Evolutionary conservation across 2,329 filamentous ascomycete species (phyloP), one percentile per base, ranked within the genome.

Genomic region (Acrodontium crateriforme): DNA sequence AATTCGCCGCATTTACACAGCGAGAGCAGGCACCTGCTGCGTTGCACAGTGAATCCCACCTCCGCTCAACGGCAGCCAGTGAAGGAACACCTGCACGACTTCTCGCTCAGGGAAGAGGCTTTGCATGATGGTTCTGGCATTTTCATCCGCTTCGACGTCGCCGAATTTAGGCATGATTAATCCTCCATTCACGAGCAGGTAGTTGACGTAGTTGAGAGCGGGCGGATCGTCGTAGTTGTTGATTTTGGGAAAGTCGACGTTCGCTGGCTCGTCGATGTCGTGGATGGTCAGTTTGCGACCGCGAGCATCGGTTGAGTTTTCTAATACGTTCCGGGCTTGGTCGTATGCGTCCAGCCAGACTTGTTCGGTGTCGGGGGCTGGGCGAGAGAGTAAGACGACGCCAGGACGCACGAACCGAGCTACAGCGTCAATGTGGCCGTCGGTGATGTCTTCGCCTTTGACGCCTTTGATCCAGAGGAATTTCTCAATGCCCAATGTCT

Each of bases 1-100:
- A n/a, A n/a, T n/a, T n/a, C n/a, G n/a, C n/a, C n/a, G n/a, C n/a
- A n/a, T n/a, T n/a, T n/a, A n/a, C n/a, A n/a, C n/a, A n/a, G n/a
- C n/a, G n/a, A 15, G 11, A 9, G 14, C 24, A 10, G 29, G 29
- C 12, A 22, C 21, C 24, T 26, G 16, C 24, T 26, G 23, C 9
- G 36, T 40, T 3, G 38, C 36, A 31, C 36, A 37, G 25, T 40
- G 36, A 9, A 38, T 34, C 7, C 36, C 38, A 6, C 36, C 38
- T 10, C 38, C 36, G 17, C 31, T 29, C 16, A 30, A 27, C 15
- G 37, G 32, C 17, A 40, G 16, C 36, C 37, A 34, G 17, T 32
- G 22, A 9, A 40, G 18, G 5, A n/a, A 13, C 3, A 40, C 36
- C 13, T 36, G 36, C 16, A 31, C 33, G 3, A 40, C 31, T 8